Base-by-base conservation (phyloP, 257 asterid species). In the Coffea eugenioides region DNA sequence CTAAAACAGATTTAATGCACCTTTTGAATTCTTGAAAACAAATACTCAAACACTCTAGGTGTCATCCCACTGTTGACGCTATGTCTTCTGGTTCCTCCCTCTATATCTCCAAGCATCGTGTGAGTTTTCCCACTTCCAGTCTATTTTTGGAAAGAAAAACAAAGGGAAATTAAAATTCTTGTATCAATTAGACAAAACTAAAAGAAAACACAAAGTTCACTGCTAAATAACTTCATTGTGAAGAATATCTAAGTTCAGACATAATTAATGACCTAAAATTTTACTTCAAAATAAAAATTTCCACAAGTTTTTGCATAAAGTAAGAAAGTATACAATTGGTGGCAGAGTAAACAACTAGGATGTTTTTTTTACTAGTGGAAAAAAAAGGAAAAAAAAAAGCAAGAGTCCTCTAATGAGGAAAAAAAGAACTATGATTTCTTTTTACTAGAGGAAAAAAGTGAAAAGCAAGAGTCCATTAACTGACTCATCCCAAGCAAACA, bases 51-150 rank as follows among this genome's bases (percentile, higher is more conserved):
- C 43, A 96, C 97, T 84, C 99, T 88, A 25, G 99, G 99, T 16
- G 96, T 96, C 95, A 96, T 93, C 81, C 99, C 99, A 83, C 98
- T 91, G 68, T 96, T 94, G 46, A 88, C 93, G 85, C 98, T 96
- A 75, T 94, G 98, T 83, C 98, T 91, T 83, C 97, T 84, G 68
- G 97, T 86, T 86, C 97, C 98, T 71, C 94, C 97, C 88, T 96
- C 99, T 68, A 96, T 92, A 80, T 96, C 99, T 83, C 99, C 99
- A 82, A 96, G 98, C 99, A 96, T 96, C 54, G 99, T 96, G 86
- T 93, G 97, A 70, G 99, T 96, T 85, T 96, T 96, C 64, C 99
- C 99, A 85, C 99, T 96, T 74, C 99, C 99, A 78, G 99, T 96
- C 99, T 96, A 83, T 34, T 76, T 64, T 69, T 70, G 3, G 43